Percentiles rank a stretch among this genome's conserved stretches.
Conservation (phyloP, 1,139 yeast genomes). For the Scheffersomyces segobiensis region DNA sequence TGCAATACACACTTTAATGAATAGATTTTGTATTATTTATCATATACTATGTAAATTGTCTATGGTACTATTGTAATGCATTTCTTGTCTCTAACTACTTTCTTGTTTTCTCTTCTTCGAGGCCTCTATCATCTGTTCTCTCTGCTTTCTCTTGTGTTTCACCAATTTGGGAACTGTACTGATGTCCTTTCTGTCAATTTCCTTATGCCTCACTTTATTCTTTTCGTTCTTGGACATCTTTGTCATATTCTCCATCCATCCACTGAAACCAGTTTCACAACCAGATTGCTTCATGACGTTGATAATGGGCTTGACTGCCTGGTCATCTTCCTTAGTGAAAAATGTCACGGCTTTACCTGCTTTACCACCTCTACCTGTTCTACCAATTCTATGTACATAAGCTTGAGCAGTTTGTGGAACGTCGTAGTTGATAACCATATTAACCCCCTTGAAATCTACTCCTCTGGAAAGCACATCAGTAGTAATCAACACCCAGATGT, state of each 20-base stretch:
- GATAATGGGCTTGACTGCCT: slow-evolving; percentile 76
- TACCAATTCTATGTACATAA: slow-evolving; percentile 96
- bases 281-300: slow-evolving; percentile 97
- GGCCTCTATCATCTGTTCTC: slow-evolving; percentile 74
- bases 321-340: slow-evolving; percentile 85
- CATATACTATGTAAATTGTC: neutral
- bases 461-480: slow-evolving; percentile 97
- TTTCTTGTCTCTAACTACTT: neutral
- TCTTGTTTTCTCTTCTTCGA: slow-evolving; percentile 61
- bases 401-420: slow-evolving; percentile 94
- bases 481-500: slow-evolving; percentile 93
- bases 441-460: slow-evolving; percentile 95
- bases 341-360: slow-evolving; percentile 86
- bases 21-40: neutral
- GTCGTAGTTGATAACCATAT: slow-evolving; percentile 91
- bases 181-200: slow-evolving; percentile 68
- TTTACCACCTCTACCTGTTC: slow-evolving; percentile 97
- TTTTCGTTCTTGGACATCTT: slow-evolving; percentile 70
- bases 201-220: slow-evolving; percentile 59
- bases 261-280: slow-evolving; percentile 60
- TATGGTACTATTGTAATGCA: neutral
- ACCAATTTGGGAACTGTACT: slow-evolving; percentile 83
- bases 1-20: neutral
- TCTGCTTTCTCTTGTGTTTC: slow-evolving; percentile 62
- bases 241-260: slow-evolving; percentile 81